phyloP scores from a whole-genome alignment of 768 basidiomycete species.

The Leccinum rimulosum region DNA sequence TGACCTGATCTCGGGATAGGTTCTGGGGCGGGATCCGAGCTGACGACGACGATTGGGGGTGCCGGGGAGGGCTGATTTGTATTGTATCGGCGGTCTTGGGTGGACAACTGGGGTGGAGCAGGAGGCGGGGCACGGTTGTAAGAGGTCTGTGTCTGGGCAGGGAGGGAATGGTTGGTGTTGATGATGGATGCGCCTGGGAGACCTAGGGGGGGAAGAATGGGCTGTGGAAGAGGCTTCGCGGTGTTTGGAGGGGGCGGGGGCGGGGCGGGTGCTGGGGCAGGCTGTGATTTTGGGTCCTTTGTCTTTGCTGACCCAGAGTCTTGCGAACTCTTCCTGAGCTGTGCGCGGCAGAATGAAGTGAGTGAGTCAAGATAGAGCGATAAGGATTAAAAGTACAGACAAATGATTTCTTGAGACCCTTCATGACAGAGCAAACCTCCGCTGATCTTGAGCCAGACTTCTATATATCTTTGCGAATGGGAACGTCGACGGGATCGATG shows the following conservation, averaged over 20 bases:
- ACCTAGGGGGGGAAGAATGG: conserved; percentile 39
- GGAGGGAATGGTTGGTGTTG: conserved; percentile 39
- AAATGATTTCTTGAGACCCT: conserved; percentile 81
- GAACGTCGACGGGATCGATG: conserved; percentile 39
- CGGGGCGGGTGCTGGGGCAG: conserved; percentile 39
- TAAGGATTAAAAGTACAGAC: conserved; percentile 36
- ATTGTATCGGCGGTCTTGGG: conserved; percentile 59
- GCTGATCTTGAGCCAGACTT: conserved; percentile 10
- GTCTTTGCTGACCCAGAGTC: conserved; percentile 67
- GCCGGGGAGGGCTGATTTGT: conserved; percentile 46
- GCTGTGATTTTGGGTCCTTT: conserved; percentile 55
- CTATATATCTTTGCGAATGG: background rate
- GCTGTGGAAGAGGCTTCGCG: conserved; percentile 60
- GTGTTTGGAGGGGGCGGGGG: conserved; percentile 66
- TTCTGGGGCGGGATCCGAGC: conserved; percentile 61
- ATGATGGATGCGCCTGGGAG: conserved; percentile 36
- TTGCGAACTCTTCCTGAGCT: conserved; percentile 71
- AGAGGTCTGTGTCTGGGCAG: conserved; percentile 37
- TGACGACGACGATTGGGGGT: conserved; percentile 87
- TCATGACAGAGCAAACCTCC: conserved; percentile 43
- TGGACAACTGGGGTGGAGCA: conserved; percentile 36
- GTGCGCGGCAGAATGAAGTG: conserved; percentile 9
- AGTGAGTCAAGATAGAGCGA: conserved; percentile 19
- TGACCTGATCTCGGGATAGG: conserved; percentile 40
- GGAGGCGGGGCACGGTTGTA: conserved; percentile 46